Conservation (phyloP, 1,139 yeast genomes). For the Blastobotrys illinoisensis region DNA sequence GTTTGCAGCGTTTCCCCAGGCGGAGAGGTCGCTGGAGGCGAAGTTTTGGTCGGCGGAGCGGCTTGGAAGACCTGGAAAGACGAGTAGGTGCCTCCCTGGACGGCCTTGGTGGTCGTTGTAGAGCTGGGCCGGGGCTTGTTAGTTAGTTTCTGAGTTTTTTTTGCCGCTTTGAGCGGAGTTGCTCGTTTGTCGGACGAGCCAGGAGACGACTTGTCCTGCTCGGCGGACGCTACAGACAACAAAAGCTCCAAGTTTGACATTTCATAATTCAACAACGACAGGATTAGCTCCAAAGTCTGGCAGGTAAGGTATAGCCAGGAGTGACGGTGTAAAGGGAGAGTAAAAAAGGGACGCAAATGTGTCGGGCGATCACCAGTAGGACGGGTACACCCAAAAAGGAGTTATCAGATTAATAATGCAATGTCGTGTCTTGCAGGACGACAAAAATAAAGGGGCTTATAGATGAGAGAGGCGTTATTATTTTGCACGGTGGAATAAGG, state of each 20-base stretch:
- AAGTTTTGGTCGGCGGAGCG: neutral
- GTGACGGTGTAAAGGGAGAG: neutral
- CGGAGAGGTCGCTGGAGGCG: neutral
- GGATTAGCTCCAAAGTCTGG: too few relatives aligned
- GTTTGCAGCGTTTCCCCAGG: neutral
- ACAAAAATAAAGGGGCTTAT: neutral
- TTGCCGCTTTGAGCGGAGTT: neutral
- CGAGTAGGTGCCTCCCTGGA: slow-evolving; percentile 6
- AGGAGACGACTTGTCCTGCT: slow-evolving; percentile 4
- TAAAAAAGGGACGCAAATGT: neutral
- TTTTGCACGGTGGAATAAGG: neutral
- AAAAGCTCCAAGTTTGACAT: slow-evolving; percentile 24
- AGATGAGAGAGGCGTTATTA: neutral
- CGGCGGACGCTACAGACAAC: slow-evolving; percentile 21
- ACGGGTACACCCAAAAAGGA: neutral
- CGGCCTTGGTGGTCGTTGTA: neutral
- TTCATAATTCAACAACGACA: too few relatives aligned
- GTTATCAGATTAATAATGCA: neutral
- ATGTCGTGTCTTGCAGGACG: neutral
- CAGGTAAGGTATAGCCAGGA: too few relatives aligned
- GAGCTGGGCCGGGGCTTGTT: neutral
- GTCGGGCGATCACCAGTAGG: slow-evolving; percentile 4
- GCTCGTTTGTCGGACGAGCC: neutral
- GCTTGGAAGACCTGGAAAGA: slow-evolving; percentile 6
- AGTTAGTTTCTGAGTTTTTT: neutral